Percentiles rank a stretch among this genome's conserved stretches.
Evolutionary conservation across 2,329 filamentous ascomycete genomes (phyloP).

Genomic region (Monilinia polystroma): DNA sequence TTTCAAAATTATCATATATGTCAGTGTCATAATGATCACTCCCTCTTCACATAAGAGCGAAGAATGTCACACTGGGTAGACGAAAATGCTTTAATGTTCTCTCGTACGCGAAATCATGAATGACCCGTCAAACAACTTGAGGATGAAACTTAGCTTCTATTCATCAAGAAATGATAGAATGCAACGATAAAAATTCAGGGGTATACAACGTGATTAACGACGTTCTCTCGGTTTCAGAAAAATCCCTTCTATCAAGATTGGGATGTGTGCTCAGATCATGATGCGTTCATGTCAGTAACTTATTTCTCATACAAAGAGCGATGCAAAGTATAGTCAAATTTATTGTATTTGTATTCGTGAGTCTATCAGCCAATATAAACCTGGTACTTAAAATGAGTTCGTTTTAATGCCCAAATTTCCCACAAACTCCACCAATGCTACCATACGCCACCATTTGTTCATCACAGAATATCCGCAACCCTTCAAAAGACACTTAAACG

Average conservation of each 20-base stretch:
- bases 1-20: constrained; percentile 20
- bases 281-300: neutral
- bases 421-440: constrained; percentile 41
- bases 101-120: neutral
- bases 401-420: constrained; percentile 37
- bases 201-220: neutral
- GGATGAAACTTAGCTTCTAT: neutral
- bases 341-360: constrained; percentile 33
- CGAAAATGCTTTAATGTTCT: neutral
- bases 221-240: neutral
- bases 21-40: constrained; percentile 31
- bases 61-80: neutral
- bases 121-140: neutral
- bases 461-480: constrained; percentile 33
- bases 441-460: constrained; percentile 40
- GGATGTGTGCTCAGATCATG: neutral
- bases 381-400: constrained; percentile 34
- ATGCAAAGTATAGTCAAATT: constrained; percentile 9
- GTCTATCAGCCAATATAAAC: constrained; percentile 39
- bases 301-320: neutral
- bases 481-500: constrained; percentile 33
- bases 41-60: neutral
- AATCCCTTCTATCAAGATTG: too few species aligned
- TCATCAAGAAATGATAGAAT: neutral
- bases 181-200: neutral